Conservation (phyloP, 768 basidiomycete species). For the Crassisporium funariophilum region DNA sequence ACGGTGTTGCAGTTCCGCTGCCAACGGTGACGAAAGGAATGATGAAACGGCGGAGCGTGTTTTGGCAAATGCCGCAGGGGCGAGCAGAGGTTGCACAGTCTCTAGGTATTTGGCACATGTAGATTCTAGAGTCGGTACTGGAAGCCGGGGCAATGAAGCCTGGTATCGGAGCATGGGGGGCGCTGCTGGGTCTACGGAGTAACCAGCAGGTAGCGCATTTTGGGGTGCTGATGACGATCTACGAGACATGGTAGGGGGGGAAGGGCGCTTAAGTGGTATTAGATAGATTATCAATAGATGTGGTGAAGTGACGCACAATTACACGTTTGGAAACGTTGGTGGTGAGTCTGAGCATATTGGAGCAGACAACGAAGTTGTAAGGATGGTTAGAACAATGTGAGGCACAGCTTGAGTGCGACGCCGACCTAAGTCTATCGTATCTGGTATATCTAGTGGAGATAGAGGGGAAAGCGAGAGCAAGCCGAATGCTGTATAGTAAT, state of each 20-base stretch:
- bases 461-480: slow-evolving; percentile 15
- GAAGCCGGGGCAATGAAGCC: slow-evolving; percentile 71
- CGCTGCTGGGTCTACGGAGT: slow-evolving; percentile 54
- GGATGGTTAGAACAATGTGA: slow-evolving; percentile 13
- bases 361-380: slow-evolving; percentile 9
- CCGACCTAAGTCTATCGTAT: slow-evolving; percentile 16
- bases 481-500: no score
- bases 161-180: slow-evolving; percentile 76
- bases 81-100: slow-evolving; percentile 75
- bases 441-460: slow-evolving; percentile 18
- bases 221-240: slow-evolving; percentile 22
- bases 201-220: slow-evolving; percentile 27
- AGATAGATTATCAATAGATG: no score
- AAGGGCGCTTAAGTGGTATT: slow-evolving; percentile 17
- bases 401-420: slow-evolving; percentile 10
- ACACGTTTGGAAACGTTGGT: slow-evolving; percentile 24
- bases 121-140: slow-evolving; percentile 81
- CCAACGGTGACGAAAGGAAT: slow-evolving; percentile 72
- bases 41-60: slow-evolving; percentile 61
- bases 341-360: slow-evolving; percentile 25
- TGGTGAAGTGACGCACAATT: slow-evolving; percentile 18
- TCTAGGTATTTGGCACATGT: slow-evolving; percentile 91
- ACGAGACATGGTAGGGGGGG: slow-evolving; percentile 21
- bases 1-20: slow-evolving; percentile 73
- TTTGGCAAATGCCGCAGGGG: slow-evolving; percentile 57